These are phyloP conservation scores for Elongisporangium prolatum DNA, from an alignment of 352 stramenopile species.

Conservation along the genomic window DNA sequence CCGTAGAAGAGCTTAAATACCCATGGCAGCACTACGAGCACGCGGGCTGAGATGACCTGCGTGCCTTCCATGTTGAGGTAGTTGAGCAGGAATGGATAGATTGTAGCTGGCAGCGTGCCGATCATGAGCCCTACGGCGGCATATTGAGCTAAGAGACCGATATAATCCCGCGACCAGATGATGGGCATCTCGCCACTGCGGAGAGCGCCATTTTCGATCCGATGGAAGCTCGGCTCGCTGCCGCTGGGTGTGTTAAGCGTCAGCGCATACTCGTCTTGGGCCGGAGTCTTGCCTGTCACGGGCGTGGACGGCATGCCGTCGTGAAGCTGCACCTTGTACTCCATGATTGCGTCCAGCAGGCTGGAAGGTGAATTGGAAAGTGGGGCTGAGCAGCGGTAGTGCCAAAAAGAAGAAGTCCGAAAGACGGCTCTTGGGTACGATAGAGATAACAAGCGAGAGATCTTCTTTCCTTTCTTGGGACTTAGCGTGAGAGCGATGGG, in stretches of 20 bases:
- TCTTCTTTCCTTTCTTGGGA: not conserved
- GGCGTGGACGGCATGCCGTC: not conserved
- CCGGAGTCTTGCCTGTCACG: not conserved
- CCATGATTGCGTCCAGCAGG: not conserved
- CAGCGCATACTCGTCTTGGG: not conserved
- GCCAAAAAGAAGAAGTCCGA: not conserved
- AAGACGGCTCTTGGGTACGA: not conserved
- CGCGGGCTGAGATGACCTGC: conserved; percentile 30
- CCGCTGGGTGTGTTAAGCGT: not conserved
- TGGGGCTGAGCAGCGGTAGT: not conserved
- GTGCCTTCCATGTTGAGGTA: conserved; percentile 47
- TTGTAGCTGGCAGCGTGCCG: conserved; percentile 31
- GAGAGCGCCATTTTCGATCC: conserved; percentile 27
- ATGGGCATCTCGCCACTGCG: conserved; percentile 26
- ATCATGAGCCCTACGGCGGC: conserved; percentile 36
- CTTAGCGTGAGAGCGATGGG: not conserved
- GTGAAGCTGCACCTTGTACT: not conserved
- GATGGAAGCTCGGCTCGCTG: not conserved
- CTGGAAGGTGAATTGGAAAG: not conserved
- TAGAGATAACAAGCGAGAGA: not conserved
- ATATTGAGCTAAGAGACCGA: conserved; percentile 46
- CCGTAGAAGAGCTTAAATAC: conserved; percentile 59
- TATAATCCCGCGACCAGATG: conserved; percentile 27
- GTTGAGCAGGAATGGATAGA: conserved; percentile 40
- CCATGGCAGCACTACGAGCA: conserved; percentile 39